Evolutionary conservation across 495 filamentous ascomycete genomes (phyloP).

Genomic region (Lophiostoma macrostomum): DNA sequence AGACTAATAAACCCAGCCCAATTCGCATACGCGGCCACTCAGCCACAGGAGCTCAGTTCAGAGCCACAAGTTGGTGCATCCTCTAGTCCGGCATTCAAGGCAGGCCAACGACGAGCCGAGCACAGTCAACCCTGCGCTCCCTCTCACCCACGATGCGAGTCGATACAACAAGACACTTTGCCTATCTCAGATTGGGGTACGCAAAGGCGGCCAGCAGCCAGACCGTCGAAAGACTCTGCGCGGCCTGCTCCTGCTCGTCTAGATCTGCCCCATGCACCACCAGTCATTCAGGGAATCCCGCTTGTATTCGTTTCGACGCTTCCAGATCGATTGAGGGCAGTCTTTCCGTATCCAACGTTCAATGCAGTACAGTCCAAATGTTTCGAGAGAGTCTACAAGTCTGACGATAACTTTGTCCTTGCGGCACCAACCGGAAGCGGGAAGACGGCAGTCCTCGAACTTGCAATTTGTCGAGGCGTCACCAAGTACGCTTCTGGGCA

Average conservation of each 20-base stretch:
- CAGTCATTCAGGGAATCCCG: slow-evolving; percentile 62
- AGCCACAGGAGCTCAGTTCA: slow-evolving; percentile 25
- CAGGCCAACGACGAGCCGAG: slow-evolving; percentile 33
- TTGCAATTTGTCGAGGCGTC: slow-evolving; percentile 83
- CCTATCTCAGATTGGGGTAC: no score
- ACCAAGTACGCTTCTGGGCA: slow-evolving; percentile 59
- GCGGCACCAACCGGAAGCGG: slow-evolving; percentile 91
- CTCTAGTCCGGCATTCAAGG: slow-evolving; percentile 41
- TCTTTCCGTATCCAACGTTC: slow-evolving; percentile 81
- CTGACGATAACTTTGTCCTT: slow-evolving; percentile 80
- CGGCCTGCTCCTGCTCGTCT: slow-evolving; percentile 22
- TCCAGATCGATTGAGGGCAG: slow-evolving; percentile 69
- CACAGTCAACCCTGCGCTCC: neutral
- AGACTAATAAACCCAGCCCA: slow-evolving; percentile 5
- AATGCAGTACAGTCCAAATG: slow-evolving; percentile 92
- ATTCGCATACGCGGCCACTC: slow-evolving; percentile 13
- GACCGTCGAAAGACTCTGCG: neutral
- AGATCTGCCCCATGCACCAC: slow-evolving; percentile 41
- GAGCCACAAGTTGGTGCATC: slow-evolving; percentile 17
- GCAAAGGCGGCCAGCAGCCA: neutral
- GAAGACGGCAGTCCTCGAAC: slow-evolving; percentile 86
- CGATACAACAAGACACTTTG: no score
- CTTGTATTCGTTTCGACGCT: slow-evolving; percentile 70
- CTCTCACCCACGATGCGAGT: no score
- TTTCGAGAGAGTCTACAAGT: slow-evolving; percentile 67